These are phyloP conservation scores for Pythium volutum DNA, from an alignment of 352 stramenopile genomes.

Conservation along the genomic window DNA sequence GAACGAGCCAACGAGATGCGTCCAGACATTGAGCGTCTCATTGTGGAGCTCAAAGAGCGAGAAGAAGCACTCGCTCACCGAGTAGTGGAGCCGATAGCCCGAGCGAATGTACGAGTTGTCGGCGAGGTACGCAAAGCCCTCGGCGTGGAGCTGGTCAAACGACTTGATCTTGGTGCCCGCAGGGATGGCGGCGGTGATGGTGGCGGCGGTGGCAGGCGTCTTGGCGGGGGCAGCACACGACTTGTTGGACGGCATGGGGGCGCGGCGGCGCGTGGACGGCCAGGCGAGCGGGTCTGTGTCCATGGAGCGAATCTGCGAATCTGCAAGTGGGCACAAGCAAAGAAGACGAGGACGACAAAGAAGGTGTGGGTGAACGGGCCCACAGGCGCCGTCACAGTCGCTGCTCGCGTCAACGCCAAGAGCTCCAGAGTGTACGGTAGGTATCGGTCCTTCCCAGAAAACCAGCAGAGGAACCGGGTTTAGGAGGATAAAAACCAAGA, in stretches of 20 bases:
- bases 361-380: neutral
- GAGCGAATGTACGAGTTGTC: conserved; percentile 88
- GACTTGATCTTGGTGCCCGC: conserved; percentile 50
- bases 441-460: neutral
- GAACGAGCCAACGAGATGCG: conserved; percentile 81
- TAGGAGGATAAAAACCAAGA: conserved; percentile 13
- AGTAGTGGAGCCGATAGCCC: conserved; percentile 85
- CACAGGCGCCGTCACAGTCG: too few species aligned
- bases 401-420: too few species aligned
- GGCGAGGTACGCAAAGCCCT: conserved; percentile 77
- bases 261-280: conserved; percentile 20
- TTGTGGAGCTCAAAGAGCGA: conserved; percentile 88
- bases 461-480: conserved; percentile 7
- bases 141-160: conserved; percentile 72
- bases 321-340: too few species aligned
- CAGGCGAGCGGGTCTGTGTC: conserved; percentile 31
- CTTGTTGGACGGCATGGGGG: neutral
- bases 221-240: neutral
- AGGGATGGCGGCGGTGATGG: neutral
- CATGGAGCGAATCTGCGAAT: conserved; percentile 2
- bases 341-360: neutral
- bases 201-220: conserved; percentile 13
- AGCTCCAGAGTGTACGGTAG: too few species aligned
- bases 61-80: conserved; percentile 63
- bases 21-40: conserved; percentile 89